Percentiles rank a stretch among this genome's conserved stretches.
Evolutionary conservation across 179 eudicot species (phyloP).

Genomic region (Amaranthus tricolor): DNA sequence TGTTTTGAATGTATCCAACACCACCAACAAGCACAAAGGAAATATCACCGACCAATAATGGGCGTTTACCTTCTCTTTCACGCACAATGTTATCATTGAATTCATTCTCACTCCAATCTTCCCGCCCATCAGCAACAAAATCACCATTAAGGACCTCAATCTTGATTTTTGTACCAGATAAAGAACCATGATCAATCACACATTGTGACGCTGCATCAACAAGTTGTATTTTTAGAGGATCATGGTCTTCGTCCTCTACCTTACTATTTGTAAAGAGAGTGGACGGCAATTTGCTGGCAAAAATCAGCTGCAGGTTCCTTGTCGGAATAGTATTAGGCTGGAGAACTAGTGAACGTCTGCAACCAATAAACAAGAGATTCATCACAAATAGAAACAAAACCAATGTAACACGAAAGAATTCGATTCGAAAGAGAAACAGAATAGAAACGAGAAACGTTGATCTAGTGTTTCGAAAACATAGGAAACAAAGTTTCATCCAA

Average conservation of each 20-base stretch:
- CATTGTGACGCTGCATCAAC: conserved; percentile 42
- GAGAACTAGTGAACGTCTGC: conserved; percentile 37
- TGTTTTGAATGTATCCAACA: conserved; percentile 45
- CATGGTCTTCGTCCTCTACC: conserved; percentile 42
- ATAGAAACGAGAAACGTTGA: too few species aligned
- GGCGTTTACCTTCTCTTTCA: conserved; percentile 82
- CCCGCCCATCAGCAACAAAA: conserved; percentile 52
- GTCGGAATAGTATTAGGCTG: conserved; percentile 34
- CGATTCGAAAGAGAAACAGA: too few species aligned
- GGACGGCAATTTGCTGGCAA: conserved; percentile 42
- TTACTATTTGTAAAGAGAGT: conserved; percentile 55
- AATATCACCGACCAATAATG: conserved; percentile 62
- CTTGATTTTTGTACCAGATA: conserved; percentile 51
- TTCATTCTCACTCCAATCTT: conserved; percentile 56
- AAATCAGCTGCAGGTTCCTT: conserved; percentile 47
- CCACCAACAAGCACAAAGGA: conserved; percentile 45
- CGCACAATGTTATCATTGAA: conserved; percentile 41
- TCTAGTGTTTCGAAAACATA: too few species aligned
- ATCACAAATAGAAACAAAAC: background rate
- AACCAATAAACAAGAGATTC: conserved; percentile 14
- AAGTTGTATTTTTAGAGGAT: conserved; percentile 46
- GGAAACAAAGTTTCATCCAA: too few species aligned
- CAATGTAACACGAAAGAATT: background rate
- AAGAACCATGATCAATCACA: conserved; percentile 36
- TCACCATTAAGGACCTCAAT: conserved; percentile 62